phyloP scores from a whole-genome alignment of 1,284 basidiomycete species.

The Apiotrichum brassicae region DNA sequence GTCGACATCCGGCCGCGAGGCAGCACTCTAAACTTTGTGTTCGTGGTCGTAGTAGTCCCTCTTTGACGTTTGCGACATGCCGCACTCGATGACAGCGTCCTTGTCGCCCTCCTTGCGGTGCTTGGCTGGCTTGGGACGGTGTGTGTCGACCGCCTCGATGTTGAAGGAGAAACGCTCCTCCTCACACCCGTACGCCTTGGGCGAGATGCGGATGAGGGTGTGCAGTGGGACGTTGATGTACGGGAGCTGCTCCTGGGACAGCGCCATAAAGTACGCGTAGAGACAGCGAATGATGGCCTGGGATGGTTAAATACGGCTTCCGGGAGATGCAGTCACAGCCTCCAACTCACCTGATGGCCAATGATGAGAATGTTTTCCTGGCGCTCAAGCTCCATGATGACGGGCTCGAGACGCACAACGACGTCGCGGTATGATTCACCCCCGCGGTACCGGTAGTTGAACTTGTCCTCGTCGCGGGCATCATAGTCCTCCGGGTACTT shows the following conservation, averaged over 20 bases:
- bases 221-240: constrained; percentile 97
- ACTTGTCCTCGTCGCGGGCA: constrained; percentile 98
- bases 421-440: constrained; percentile 96
- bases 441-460: constrained; percentile 93
- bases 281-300: constrained; percentile 85
- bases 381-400: constrained; percentile 97
- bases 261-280: constrained; percentile 92
- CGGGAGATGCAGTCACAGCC: background rate
- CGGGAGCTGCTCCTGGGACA: constrained; percentile 87
- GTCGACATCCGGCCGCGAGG: too few species aligned
- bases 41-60: constrained; percentile 13
- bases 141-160: constrained; percentile 87
- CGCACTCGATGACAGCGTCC: background rate
- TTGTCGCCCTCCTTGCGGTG: constrained; percentile 2
- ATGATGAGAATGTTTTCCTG: constrained; percentile 97
- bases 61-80: constrained; percentile 3
- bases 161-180: constrained; percentile 85
- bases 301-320: too few species aligned
- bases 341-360: constrained; percentile 72
- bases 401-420: constrained; percentile 91
- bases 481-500: constrained; percentile 97
- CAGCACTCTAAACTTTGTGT: background rate
- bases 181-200: constrained; percentile 97
- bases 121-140: constrained; percentile 70
- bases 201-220: constrained; percentile 96